Base-by-base conservation (phyloP, 257 asterid genomes). In the Nyctanthes arbortristis region DNA sequence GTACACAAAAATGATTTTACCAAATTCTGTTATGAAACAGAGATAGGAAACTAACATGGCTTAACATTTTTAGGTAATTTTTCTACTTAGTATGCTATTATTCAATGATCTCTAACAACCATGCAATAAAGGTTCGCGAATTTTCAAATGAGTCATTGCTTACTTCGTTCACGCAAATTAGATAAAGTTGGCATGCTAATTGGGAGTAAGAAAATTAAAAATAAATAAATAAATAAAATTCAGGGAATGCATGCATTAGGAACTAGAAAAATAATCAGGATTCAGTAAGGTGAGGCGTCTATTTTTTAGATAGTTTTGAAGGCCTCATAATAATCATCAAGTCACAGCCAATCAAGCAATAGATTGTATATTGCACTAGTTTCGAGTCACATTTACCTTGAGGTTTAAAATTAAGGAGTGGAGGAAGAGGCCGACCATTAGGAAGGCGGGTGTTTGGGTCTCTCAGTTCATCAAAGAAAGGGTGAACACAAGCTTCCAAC, bases 401-500 rank as follows among this genome's bases (percentile, higher is more conserved):
- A 49, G 90, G 78, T n/a, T 89, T 47, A 62, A 90, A 92, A 89
- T 90, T 65, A 76, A 92, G 88, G 36, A 92, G 82, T 49, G 97
- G 95, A 59, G 97, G 98, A 56, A 92, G 71, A 14, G 94, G 84
- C 34, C 78, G 81, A 47, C 97, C 96, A 27, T 84, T 87, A 5
- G 97, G 91, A 75, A 92, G 84, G 79, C 84, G 76, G 18, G 88
- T 84, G 72, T 81, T 84, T 29, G 90, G 90, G 52, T 81, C 93
- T 73, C 97, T 82, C 76, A 92, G 71, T 74, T 80, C 80, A 57
- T 92, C 97, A 25, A 92, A 92, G 82, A 92, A 92, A 8, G 98
- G 93, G 65, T 92, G 98, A 39, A 97, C 96, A 77, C 96, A 88
- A 5, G 98, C 98, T 83, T 92, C 98, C 89, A 92, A 82, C 97